Evolutionary conservation across 2,329 filamentous ascomycete genomes (phyloP), one percentile per base, ranked within the genome.

Genomic region (Colletotrichum noveboracense): DNA sequence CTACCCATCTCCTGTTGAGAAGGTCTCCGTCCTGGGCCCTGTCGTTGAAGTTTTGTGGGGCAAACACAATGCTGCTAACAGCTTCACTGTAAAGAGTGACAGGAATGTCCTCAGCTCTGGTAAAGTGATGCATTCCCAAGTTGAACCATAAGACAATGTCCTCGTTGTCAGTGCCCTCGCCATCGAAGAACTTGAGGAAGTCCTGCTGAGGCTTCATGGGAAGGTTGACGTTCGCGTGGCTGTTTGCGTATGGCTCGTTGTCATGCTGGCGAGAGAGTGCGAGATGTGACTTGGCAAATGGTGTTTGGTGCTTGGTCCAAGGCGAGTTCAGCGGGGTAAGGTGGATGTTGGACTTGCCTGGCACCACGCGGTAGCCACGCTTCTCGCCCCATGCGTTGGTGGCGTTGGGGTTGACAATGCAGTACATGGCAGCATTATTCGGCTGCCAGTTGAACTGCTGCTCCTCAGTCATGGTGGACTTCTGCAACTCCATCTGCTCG

Each of bases 341-440:
- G 76, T 89, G 86, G 8, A 83, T 80, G 89, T 99, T 98, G 84
- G 98, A 96, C 90, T 98, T 98, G 82, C 97, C 97, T 48, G 97
- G 97, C 96, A 99, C 98, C 89, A 98, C 98, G 80, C 95, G 97
- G 83, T 94, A 97, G 78, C 96, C 96, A 28, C 96, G 97, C 89
- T 98, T 85, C 79, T 89, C 87, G 48, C 88, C 88, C 70, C 84
- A 89, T n/a, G 81, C 79, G 77, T 90, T 91, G 5, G 80, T 84
- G 6, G 81, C 79, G 55, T 87, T 85, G 12, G 82, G 83, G 76
- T 89, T 90, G 58, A 89, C 80, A 7, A 90, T 81, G 7, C 84
- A 81, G 76, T 86, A 88, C 79, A 86, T 83, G 6, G 85, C 86
- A 5, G 83, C 84, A 61, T 84, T 83, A 71, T 90, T 90, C 52